A percentile compares a stretch with the other conserved stretches of the same genome.
These are phyloP conservation scores for Musa beccarii DNA, from an alignment of 176 grass and related monocot genomes.

Conservation along the genomic window DNA sequence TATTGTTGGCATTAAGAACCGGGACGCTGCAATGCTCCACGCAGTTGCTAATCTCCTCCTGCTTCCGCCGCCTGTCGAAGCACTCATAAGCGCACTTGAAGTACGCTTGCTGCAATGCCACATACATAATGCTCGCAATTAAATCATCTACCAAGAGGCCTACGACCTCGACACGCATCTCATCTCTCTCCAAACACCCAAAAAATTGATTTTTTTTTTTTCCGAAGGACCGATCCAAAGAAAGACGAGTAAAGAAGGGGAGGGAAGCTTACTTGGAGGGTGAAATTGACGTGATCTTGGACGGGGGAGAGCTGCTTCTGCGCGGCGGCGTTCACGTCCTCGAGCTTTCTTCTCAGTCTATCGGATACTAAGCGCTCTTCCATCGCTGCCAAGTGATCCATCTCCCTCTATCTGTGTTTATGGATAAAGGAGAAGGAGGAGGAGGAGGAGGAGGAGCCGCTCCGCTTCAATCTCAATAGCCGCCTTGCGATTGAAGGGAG, in stretches of 20 bases:
- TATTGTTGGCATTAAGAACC: conserved; percentile 63
- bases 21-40: conserved; percentile 89
- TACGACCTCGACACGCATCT: no score
- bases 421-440: not conserved
- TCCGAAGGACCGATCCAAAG: not conserved
- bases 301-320: conserved; percentile 58
- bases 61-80: conserved; percentile 62
- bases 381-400: conserved; percentile 48
- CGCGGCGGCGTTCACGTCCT: conserved; percentile 65
- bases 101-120: conserved; percentile 71
- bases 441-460: not conserved
- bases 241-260: not conserved
- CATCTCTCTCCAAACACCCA: not conserved
- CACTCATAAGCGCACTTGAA: conserved; percentile 93
- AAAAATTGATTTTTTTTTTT: not conserved
- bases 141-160: not conserved
- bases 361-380: conserved; percentile 62
- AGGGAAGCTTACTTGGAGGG: conserved; percentile 41
- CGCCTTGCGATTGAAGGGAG: not conserved
- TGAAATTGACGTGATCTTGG: conserved; percentile 98
- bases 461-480: not conserved
- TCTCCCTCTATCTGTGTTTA: not conserved
- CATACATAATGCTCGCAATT: conserved; percentile 9
- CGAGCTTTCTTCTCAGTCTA: conserved; percentile 62
- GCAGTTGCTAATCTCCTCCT: conserved; percentile 68